phyloP scores from a whole-genome alignment of 495 filamentous ascomycete species.

The Penicillium arizonense region DNA sequence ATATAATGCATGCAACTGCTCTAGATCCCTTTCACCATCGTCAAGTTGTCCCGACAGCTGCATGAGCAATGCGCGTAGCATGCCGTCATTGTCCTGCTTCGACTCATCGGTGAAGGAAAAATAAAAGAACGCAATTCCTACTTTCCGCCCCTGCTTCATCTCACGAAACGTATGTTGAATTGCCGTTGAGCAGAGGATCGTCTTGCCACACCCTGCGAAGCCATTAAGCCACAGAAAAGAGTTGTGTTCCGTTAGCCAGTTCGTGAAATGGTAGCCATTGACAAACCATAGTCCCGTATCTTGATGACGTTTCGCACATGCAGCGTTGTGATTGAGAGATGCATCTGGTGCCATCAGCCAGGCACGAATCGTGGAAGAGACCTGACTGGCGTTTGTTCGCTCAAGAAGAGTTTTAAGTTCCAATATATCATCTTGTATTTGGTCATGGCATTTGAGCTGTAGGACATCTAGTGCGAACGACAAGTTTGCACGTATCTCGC shows the following conservation, averaged over 20 bases:
- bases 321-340: slow-evolving; percentile 26
- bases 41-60: slow-evolving; percentile 32
- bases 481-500: no score
- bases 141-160: slow-evolving; percentile 2
- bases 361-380: slow-evolving; percentile 22
- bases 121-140: slow-evolving; percentile 41
- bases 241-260: slow-evolving; percentile 32
- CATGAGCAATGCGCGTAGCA: slow-evolving; percentile 36
- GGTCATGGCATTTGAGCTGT: no score
- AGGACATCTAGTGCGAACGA: no score
- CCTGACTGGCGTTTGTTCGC: slow-evolving; percentile 15
- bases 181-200: slow-evolving; percentile 35
- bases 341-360: slow-evolving; percentile 34
- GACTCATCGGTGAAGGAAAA: slow-evolving; percentile 36
- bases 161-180: slow-evolving; percentile 26
- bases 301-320: slow-evolving; percentile 21
- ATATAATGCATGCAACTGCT: slow-evolving; percentile 12
- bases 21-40: slow-evolving; percentile 14
- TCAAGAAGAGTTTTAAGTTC: no score
- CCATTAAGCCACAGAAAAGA: slow-evolving; percentile 42
- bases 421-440: no score
- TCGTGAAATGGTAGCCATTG: slow-evolving; percentile 18
- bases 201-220: slow-evolving; percentile 43
- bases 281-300: slow-evolving; percentile 34
- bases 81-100: slow-evolving; percentile 26